Base-by-base conservation (phyloP, 441 rosid genomes). In the Brassica hybrid region DNA sequence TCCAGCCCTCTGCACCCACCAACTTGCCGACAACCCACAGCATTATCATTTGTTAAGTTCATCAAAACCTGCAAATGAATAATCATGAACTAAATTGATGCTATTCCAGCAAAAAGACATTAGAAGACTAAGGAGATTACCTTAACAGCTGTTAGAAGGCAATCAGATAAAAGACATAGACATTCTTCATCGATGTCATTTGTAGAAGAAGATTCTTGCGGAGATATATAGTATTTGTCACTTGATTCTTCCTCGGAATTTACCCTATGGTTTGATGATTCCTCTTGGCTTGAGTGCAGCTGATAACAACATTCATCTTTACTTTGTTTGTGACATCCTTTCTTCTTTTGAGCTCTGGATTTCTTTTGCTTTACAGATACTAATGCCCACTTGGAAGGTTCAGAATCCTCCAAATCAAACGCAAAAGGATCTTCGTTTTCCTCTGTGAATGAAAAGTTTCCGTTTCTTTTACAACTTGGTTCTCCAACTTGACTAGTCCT, bases 41-140 rank as follows among this genome's bases (percentile, higher is more conserved):
- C 83, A 68, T 95, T 91, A 72, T 90, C 98, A 83, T 95, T 93
- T 18, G 99, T 93, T 77, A 95, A 83, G 83, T 95, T 95, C 95
- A 95, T 91, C 63, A 95, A 85, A 72, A 93, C 98, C 99, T 95
- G 91, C 58, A 52, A 16, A 52, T 52, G 18, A 50, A 50, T 50
- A 50, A 0, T 50, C 19, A 50, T 50, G 7, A 50, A 50, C 18
- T 14, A 14, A 50, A 14, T 50, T 52, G 58, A 16, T 14, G 58
- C 58, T 52, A 52, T 52, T 52, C 58, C 19, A 14, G 58, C 9
- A 14, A 52, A 52, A 4, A 52, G 19, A 14, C 4, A 4, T 52
- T 52, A 16, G 2, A 52, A 52, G 58, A 50, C 58, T 52, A 52
- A 52, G 4, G 58, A 52, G 0, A 52, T 52, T 52, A 52, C 58